phyloP scores from a whole-genome alignment of 148 eudicot species.

The Arbutus unedo region DNA sequence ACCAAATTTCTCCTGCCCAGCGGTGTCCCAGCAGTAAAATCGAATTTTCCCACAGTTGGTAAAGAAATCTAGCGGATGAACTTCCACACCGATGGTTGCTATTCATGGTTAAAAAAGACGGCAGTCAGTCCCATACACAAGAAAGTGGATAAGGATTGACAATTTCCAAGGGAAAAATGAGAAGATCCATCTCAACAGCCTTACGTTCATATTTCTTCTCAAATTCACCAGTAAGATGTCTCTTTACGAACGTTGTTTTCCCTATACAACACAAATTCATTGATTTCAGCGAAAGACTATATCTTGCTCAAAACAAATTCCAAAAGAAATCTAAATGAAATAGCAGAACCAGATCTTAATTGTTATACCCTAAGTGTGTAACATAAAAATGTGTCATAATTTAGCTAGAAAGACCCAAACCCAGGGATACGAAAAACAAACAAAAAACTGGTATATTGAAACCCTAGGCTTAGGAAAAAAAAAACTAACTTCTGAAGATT shows the following conservation, averaged over 20 bases:
- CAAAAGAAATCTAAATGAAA: not conserved
- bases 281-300: not conserved
- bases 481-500: not conserved
- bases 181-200: slow-evolving; percentile 14
- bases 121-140: not conserved
- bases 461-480: not conserved
- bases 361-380: not conserved
- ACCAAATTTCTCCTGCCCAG: slow-evolving; percentile 75
- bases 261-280: slow-evolving; percentile 30
- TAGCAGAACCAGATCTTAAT: not conserved
- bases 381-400: not conserved
- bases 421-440: not conserved
- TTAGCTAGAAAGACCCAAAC: not conserved
- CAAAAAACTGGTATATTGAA: not conserved
- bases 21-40: slow-evolving; percentile 77
- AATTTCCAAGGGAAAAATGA: not conserved
- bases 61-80: slow-evolving; percentile 62
- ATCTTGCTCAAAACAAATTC: not conserved
- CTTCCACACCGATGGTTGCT: slow-evolving; percentile 82
- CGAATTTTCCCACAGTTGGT: slow-evolving; percentile 61
- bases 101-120: slow-evolving; percentile 8
- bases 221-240: slow-evolving; percentile 68
- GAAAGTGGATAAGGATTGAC: not conserved
- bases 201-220: slow-evolving; percentile 75
- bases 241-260: slow-evolving; percentile 65